Conservation (phyloP, 495 filamentous ascomycete species). For the Terfezia claveryi region DNA sequence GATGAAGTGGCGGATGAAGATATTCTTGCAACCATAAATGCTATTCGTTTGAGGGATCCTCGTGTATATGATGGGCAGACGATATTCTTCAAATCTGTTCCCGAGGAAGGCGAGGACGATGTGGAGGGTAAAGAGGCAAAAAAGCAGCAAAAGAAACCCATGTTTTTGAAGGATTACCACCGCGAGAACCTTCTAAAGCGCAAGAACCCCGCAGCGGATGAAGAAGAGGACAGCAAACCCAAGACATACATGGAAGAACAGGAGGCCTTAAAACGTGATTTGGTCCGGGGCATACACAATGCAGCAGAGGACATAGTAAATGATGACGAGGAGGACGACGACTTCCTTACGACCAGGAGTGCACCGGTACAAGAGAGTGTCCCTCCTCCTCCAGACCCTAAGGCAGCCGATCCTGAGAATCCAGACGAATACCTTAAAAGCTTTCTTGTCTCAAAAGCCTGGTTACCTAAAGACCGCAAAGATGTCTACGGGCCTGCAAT, state of each 20-base stretch:
- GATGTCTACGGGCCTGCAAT: slow-evolving; percentile 43
- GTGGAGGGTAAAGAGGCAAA: slow-evolving; percentile 6
- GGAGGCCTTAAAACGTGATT: slow-evolving; percentile 47
- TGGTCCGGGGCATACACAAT: slow-evolving; percentile 59
- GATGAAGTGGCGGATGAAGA: slow-evolving; percentile 66
- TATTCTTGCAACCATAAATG: slow-evolving; percentile 61
- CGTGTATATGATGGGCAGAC: slow-evolving; percentile 59
- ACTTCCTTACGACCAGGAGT: slow-evolving; percentile 36
- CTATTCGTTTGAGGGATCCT: slow-evolving; percentile 76
- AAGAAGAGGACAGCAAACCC: slow-evolving; percentile 20
- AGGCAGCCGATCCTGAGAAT: slow-evolving; percentile 54
- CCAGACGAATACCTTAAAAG: slow-evolving; percentile 78
- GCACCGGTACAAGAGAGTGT: slow-evolving; percentile 14
- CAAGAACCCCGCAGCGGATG: slow-evolving; percentile 32
- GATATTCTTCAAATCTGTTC: slow-evolving; percentile 47
- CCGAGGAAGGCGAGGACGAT: slow-evolving; percentile 25
- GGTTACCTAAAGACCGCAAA: slow-evolving; percentile 35
- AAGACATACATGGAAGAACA: slow-evolving; percentile 72
- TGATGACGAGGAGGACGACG: slow-evolving; percentile 42
- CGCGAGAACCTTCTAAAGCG: slow-evolving; percentile 57
- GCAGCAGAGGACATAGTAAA: slow-evolving; percentile 24
- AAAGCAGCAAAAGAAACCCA: slow-evolving; percentile 50
- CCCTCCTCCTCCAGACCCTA: slow-evolving; percentile 27
- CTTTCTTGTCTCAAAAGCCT: slow-evolving; percentile 73
- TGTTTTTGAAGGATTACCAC: slow-evolving; percentile 79